Conservation (phyloP, 2,329 filamentous ascomycete species). For the Xenoacremonium recifei region DNA sequence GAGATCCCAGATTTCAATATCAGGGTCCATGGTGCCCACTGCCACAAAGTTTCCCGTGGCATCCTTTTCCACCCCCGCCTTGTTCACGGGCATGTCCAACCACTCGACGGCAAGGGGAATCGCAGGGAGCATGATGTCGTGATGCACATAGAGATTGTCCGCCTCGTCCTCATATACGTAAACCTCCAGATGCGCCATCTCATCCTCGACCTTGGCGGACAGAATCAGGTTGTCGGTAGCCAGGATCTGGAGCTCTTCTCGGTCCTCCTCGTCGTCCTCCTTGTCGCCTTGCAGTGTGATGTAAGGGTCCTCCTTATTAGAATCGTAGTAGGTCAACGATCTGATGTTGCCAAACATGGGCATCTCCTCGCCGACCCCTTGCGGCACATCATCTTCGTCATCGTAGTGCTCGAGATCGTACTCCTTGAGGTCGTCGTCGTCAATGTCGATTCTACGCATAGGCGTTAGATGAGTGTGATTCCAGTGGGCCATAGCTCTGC, state of each 20-base stretch:
- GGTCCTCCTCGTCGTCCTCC: slow-evolving; percentile 76
- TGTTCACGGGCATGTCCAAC: slow-evolving; percentile 87
- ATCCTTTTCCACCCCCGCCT: slow-evolving; percentile 59
- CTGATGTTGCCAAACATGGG: slow-evolving; percentile 96
- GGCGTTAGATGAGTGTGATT: too few species aligned
- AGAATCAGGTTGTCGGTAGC: slow-evolving; percentile 90
- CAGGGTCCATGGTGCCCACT: slow-evolving; percentile 94
- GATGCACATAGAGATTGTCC: slow-evolving; percentile 98
- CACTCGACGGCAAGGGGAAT: slow-evolving; percentile 96
- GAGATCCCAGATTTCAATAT: slow-evolving; percentile 98
- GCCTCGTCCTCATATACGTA: slow-evolving; percentile 95
- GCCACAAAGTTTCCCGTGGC: slow-evolving; percentile 87
- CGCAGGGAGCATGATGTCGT: slow-evolving; percentile 98
- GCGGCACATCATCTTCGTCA: slow-evolving; percentile 63
- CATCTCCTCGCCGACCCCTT: slow-evolving; percentile 65
- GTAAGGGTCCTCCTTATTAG: slow-evolving; percentile 94
- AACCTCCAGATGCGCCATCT: slow-evolving; percentile 92
- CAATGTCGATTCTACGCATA: slow-evolving; percentile 41
- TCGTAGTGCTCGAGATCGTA: slow-evolving; percentile 97
- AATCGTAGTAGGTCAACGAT: slow-evolving; percentile 88
- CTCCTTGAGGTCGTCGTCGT: slow-evolving; percentile 90
- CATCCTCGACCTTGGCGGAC: slow-evolving; percentile 92
- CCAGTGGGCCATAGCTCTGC: too few species aligned
- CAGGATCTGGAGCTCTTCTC: slow-evolving; percentile 90
- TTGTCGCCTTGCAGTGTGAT: slow-evolving; percentile 79